phyloP scores from a whole-genome alignment of 768 basidiomycete genomes.

The Russula emetica region DNA sequence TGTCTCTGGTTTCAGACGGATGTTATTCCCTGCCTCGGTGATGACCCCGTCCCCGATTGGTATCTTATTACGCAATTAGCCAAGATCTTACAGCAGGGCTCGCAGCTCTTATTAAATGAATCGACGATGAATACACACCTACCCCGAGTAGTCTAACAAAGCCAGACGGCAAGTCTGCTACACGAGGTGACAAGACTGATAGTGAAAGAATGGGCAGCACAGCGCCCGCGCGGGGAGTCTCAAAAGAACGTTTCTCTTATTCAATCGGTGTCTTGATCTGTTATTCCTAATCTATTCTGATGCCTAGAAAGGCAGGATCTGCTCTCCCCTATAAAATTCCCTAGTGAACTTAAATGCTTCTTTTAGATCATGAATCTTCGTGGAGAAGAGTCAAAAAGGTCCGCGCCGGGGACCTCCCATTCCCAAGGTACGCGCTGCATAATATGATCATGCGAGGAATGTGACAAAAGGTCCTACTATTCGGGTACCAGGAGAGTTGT shows the following conservation, averaged over 20 bases:
- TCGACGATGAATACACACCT: constrained; percentile 12
- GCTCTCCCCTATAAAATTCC: no score
- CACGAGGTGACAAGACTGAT: background rate
- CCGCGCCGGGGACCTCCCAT: no score
- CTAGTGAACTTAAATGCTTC: background rate
- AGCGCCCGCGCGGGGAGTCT: constrained; percentile 47
- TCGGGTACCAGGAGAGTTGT: no score
- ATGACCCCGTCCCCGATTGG: constrained; percentile 63
- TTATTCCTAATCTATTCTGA: constrained; percentile 77
- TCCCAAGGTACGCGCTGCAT: constrained; percentile 59
- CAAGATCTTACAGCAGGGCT: constrained; percentile 68
- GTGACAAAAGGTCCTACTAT: no score
- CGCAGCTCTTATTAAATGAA: constrained; percentile 42
- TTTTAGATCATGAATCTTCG: constrained; percentile 54
- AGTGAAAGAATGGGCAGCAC: constrained; percentile 41
- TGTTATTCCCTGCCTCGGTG: constrained; percentile 71
- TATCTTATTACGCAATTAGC: constrained; percentile 63
- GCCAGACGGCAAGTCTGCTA: constrained; percentile 11
- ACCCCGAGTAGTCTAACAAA: constrained; percentile 26
- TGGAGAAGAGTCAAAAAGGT: constrained; percentile 59
- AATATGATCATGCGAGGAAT: background rate
- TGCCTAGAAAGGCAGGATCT: constrained; percentile 49
- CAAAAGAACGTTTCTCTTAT: constrained; percentile 82
- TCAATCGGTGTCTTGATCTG: constrained; percentile 92
- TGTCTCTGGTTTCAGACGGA: constrained; percentile 71